phyloP scores from a whole-genome alignment of 208 protist species.

The Acanthamoeba comandoni region DNA sequence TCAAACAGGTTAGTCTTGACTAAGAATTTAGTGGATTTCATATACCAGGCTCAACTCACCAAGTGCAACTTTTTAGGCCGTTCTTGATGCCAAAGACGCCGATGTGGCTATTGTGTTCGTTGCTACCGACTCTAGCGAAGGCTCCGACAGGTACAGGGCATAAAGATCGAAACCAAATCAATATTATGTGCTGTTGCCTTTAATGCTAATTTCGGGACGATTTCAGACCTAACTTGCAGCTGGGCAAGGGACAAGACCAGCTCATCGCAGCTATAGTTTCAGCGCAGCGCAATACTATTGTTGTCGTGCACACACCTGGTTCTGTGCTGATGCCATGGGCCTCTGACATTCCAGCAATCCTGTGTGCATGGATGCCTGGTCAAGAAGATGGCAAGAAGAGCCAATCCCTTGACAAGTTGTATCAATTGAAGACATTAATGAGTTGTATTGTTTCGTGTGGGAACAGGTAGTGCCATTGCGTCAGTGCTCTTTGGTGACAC shows the following conservation, averaged over 20 bases:
- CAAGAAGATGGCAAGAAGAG: slow-evolving; percentile 66
- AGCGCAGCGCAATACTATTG: slow-evolving; percentile 74
- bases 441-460: too few relatives aligned
- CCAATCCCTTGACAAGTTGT: neutral
- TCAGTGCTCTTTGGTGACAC: slow-evolving; percentile 84
- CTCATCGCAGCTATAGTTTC: slow-evolving; percentile 67
- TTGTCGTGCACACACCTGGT: slow-evolving; percentile 72
- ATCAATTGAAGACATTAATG: neutral
- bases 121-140: slow-evolving; percentile 65
- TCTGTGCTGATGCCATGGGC: slow-evolving; percentile 78
- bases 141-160: slow-evolving; percentile 77
- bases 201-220: too few relatives aligned
- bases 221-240: too few relatives aligned
- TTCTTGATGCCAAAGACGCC: slow-evolving; percentile 8
- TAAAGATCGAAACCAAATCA: too few relatives aligned
- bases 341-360: slow-evolving; percentile 69
- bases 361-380: slow-evolving; percentile 79
- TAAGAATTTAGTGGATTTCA: too few relatives aligned
- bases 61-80: too few relatives aligned
- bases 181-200: too few relatives aligned
- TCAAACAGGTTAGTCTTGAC: too few relatives aligned
- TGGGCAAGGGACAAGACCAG: slow-evolving; percentile 39
- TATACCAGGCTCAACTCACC: too few relatives aligned
- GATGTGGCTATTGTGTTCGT: slow-evolving; percentile 80
- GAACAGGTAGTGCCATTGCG: slow-evolving; percentile 76